Evolutionary conservation across 495 filamentous ascomycete species (phyloP), one percentile per base, ranked within the genome.

Genomic region (Apiosordaria backusii): DNA sequence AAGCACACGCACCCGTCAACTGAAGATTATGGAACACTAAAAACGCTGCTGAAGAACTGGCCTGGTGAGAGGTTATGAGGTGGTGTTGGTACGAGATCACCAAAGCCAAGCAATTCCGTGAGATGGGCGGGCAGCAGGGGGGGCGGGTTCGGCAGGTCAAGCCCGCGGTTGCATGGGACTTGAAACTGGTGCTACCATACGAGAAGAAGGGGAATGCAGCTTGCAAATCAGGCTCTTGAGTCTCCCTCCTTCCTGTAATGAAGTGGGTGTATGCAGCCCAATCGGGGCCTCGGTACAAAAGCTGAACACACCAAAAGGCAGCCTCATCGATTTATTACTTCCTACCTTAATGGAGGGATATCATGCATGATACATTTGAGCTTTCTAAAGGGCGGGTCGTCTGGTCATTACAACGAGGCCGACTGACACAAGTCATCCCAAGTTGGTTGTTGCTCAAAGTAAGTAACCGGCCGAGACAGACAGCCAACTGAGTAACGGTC

Each of bases 141-240:
- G 52, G 22, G 19, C n/a, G 4, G 52, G 52, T 22, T 55, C 52
- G 52, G 52, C 52, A 55, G 57, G 57, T 24, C 57, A 29, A 29
- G 26, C 57, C 57, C 57, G 24, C 24, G 16, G 57, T 60, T 60
- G 24, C 57, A 61, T 61, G 59, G 22, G 21, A 61, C 59, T n/a
- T 61, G 59, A 61, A 61, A 61, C 59, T n/a, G 25, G 18, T 45
- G 35, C 35, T 15, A 45, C 35, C 59, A 45, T 18, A 45, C 59
- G 22, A 7, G 25, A 21, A 45, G n/a, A 61, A 29, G n/a, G 26
- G 59, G 59, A 61, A 61, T 61, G 18, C 59, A 61, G n/a, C 24
- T 15, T 61, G 59, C 59, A 19, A 27, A 25, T 27, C n/a, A n/a
- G 55, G 19, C n/a, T 23, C 7, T 24, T 19, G 10, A 5, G 6